Evolutionary conservation across 1,284 basidiomycete genomes (phyloP), one percentile per base, ranked within the genome.

Genomic region (Leccinum colubrinum): DNA sequence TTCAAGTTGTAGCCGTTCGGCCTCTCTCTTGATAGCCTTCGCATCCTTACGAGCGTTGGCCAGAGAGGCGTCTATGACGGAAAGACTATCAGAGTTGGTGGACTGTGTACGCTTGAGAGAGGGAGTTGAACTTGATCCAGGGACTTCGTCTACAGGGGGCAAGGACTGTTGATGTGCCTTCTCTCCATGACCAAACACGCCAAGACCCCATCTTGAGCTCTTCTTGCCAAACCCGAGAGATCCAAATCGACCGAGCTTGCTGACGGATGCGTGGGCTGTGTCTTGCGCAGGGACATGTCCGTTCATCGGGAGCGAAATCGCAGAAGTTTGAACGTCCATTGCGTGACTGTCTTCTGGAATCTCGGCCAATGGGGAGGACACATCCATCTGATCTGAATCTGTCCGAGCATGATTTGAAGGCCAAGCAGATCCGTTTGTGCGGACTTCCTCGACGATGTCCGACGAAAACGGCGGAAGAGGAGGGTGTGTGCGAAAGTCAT

Each of bases 11-110:
- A 91, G 79, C 57, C 88, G 85, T 74, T 95, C 91, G 1, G 92
- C 93, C 76, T 96, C 93, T 80, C 96, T 95, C 82, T 94, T 95
- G 65, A 86, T 83, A 77, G 91, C 90, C 80, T 96, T 95, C 62
- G 88, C 82, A 72, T 97, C 93, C 63, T 79, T 78, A 59, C 75
- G 71, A 48, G 74, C 76, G 54, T 77, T 79, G 55, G 77, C 69
- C 25, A 80, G 80, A 35, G 82, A 82, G 22, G 78, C 72, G 62
- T 90, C 87, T 51, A 81, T 81, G 60, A 85, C 69, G 6, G 86
- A 88, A 60, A 79, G 82, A 70, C 87, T 86, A 70, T 91, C 90
- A 25, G 86, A 88, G 67, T 88, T 89, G 53, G 89, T 87, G 14
- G 94, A 94, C 69, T 93, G 91, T 2, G 91, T 88, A 48, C 94